Base-by-base conservation (phyloP, 2,329 filamentous ascomycete genomes). In the Ophiocordyceps sinensis region DNA sequence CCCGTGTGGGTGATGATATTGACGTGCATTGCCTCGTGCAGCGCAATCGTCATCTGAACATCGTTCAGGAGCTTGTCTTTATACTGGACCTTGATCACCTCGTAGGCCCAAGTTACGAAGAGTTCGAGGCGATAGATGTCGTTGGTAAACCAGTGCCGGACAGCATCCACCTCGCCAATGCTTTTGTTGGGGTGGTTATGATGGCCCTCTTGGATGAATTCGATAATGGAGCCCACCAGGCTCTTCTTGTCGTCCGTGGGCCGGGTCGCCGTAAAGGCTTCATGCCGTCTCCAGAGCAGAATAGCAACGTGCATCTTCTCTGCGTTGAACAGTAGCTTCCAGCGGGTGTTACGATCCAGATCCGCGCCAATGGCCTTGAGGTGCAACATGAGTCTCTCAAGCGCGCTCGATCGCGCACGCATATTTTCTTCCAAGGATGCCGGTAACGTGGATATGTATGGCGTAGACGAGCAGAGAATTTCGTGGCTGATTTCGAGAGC, bases 81-180 rank as follows among this genome's bases (percentile, higher is more conserved):
- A 51, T 80, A 82, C 43, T 82, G 67, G 42, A 82, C 75, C 55
- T 84, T 85, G 57, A 89, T 79, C 13, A 79, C 77, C 55, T 83
- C 79, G 51, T 77, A 83, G 9, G 82, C 78, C 81, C 84, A 91
- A 1, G 83, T 82, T 38, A 93, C 70, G 36, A 91, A 77, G 42
- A 83, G 68, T 41, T 87, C 77, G 48, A 93, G 70, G 26, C 74
- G 73, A 59, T 75, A 75, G 28, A 87, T 69, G 53, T 88, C 83
- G 49, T 82, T 73, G 45, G 87, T 70, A 53, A 95, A 94, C 77
- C 85, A 95, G 50, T 86, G 79, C n/a, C 87, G 76, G 14, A 94
- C 77, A 8, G 73, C 68, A 53, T 94, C 86, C 10, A 80, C 74
- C 55, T 91, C 82, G n/a, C 78, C 79, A 19, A 71, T 68, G 31